Percentiles rank a stretch among this genome's conserved stretches.
These are phyloP conservation scores for Citrus trifoliata DNA, from an alignment of 345 rosid genomes.

Conservation along the genomic window DNA sequence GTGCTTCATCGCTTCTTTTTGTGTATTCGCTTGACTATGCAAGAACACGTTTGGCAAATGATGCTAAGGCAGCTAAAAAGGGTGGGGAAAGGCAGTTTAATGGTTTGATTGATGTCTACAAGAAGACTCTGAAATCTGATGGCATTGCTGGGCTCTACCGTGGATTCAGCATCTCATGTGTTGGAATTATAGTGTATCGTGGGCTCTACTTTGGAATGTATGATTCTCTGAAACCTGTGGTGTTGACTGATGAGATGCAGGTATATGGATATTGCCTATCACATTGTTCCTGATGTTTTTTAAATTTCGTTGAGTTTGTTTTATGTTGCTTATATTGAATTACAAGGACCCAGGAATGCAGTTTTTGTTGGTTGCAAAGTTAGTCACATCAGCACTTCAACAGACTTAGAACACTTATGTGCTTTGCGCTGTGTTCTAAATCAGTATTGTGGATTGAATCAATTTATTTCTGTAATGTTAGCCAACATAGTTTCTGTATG, in stretches of 20 bases:
- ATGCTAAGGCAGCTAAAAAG: conserved; percentile 44
- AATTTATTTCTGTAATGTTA: not conserved
- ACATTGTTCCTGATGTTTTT: not conserved
- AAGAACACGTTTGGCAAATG: conserved; percentile 54
- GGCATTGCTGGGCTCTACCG: conserved; percentile 61
- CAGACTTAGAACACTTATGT: not conserved
- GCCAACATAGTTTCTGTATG: not conserved
- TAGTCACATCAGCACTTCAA: not conserved
- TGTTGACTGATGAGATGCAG: conserved; percentile 44
- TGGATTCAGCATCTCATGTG: conserved; percentile 53
- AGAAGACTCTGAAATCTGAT: conserved; percentile 50
- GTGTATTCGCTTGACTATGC: conserved; percentile 57
- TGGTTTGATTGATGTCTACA: conserved; percentile 57
- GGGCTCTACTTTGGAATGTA: conserved; percentile 70
- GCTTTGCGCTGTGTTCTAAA: not conserved
- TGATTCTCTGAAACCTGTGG: conserved; percentile 64
- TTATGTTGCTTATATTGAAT: not conserved
- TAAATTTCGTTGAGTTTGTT: not conserved
- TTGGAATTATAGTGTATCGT: conserved; percentile 51
- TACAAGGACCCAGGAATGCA: not conserved
- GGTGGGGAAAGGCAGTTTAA: conserved; percentile 62
- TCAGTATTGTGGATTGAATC: not conserved
- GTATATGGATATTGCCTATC: conserved; percentile 20
- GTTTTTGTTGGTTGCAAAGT: not conserved
- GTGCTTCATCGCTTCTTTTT: conserved; percentile 53